These are phyloP conservation scores for Trichoderma virens DNA, from an alignment of 495 filamentous ascomycete species.

Conservation along the genomic window DNA sequence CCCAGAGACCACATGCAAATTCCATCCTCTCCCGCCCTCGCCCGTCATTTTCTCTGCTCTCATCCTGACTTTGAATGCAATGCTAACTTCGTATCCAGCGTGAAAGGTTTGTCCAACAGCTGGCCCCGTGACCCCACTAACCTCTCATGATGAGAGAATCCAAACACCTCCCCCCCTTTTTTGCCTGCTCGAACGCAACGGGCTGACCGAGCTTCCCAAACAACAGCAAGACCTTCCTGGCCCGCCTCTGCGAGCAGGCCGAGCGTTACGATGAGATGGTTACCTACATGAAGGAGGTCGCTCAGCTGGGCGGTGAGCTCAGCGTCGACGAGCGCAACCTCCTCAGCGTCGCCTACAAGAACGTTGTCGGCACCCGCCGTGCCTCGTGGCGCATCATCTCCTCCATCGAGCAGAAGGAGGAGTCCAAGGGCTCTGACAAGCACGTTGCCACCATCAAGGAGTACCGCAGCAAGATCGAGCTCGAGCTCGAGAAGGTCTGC, in stretches of 20 bases:
- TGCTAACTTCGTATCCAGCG: constrained; percentile 43
- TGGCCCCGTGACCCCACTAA: constrained; percentile 6
- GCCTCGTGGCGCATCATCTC: constrained; percentile 99
- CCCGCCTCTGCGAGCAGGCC: constrained; percentile 99
- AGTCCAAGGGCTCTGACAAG: constrained; percentile 97
- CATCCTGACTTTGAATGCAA: constrained; percentile 24
- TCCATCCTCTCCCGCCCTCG: background rate
- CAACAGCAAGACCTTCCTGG: constrained; percentile 98
- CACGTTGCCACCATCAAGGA: constrained; percentile 93
- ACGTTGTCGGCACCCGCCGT: constrained; percentile 96
- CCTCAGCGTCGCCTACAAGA: constrained; percentile 98
- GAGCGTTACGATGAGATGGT: constrained; percentile 99
- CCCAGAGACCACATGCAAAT: constrained; percentile 4
- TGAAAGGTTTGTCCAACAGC: constrained; percentile 62
- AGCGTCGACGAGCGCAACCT: constrained; percentile 99
- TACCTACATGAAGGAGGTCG: constrained; percentile 99
- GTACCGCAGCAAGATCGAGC: constrained; percentile 98
- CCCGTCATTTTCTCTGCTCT: constrained; percentile 25
- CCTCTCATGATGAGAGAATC: background rate
- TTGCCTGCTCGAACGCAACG: constrained; percentile 18
- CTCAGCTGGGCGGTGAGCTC: constrained; percentile 95
- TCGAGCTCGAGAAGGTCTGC: constrained; percentile 95
- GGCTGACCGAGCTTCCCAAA: constrained; percentile 23
- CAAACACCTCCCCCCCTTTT: constrained; percentile 4
- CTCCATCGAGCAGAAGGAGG: constrained; percentile 99